A percentile compares a stretch with the other conserved stretches of the same genome.
Conservation (phyloP, 225 moss, liverwort and hornwort species). For the Asterella californica region DNA sequence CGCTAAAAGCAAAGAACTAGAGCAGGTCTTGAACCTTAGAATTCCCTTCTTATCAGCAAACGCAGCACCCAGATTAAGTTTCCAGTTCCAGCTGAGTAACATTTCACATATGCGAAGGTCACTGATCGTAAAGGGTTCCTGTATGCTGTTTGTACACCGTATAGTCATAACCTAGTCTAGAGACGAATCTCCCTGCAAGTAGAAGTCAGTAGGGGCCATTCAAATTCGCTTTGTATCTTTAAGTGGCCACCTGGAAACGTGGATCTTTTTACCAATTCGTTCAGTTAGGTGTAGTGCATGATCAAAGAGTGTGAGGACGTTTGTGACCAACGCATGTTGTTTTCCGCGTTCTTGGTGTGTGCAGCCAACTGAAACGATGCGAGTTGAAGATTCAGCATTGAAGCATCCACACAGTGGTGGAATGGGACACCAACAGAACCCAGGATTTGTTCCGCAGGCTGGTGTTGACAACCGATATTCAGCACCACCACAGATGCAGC, state of each 20-base stretch:
- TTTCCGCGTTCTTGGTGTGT: constrained; percentile 38
- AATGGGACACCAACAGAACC: constrained; percentile 43
- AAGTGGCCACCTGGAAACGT: not conserved
- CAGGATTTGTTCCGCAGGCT: constrained; percentile 45
- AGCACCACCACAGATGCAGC: constrained; percentile 35
- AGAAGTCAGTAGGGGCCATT: no score
- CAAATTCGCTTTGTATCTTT: not conserved
- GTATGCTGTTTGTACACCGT: not conserved
- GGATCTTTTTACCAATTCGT: not conserved
- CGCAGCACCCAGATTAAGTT: not conserved
- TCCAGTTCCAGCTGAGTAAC: not conserved
- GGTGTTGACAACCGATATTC: constrained; percentile 48
- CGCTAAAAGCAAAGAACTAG: not conserved
- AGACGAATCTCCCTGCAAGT: no score
- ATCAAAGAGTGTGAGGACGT: not conserved
- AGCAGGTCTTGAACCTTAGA: not conserved
- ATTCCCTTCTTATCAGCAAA: not conserved
- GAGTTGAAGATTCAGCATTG: constrained; percentile 49
- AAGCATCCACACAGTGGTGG: constrained; percentile 46
- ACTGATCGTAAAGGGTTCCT: not conserved
- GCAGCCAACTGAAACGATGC: constrained; percentile 57
- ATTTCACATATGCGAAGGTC: not conserved
- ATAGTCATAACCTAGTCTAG: no score
- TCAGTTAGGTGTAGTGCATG: not conserved
- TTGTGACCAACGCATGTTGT: constrained; percentile 37